phyloP scores from a whole-genome alignment of 2,329 filamentous ascomycete genomes.

The Elsinoe fawcettii region DNA sequence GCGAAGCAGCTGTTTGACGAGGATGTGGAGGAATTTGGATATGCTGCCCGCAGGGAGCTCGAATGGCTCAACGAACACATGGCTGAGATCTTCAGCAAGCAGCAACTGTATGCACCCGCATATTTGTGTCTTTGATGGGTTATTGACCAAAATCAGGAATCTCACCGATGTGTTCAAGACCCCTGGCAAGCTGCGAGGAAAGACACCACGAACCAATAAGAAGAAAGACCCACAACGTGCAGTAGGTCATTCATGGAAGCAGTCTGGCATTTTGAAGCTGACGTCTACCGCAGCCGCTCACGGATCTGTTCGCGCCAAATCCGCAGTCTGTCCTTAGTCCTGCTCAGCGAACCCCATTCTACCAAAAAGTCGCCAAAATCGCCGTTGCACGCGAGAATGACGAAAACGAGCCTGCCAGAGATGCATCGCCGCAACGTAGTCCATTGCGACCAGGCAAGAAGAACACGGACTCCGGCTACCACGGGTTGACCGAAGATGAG shows the following conservation, averaged over 20 bases:
- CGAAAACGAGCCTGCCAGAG: constrained; percentile 20
- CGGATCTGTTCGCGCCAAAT: constrained; percentile 42
- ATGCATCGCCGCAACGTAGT: constrained; percentile 27
- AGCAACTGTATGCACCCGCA: constrained; percentile 61
- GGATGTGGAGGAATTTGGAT: constrained; percentile 88
- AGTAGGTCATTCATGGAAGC: constrained; percentile 51
- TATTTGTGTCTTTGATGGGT: neutral
- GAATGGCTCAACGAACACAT: constrained; percentile 99
- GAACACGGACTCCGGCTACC: constrained; percentile 60
- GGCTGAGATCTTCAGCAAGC: constrained; percentile 81
- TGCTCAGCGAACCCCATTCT: constrained; percentile 41
- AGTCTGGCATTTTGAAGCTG: constrained; percentile 46
- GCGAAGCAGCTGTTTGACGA: constrained; percentile 66
- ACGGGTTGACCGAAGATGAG: constrained; percentile 55
- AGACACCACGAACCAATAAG: constrained; percentile 65
- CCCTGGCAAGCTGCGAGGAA: constrained; percentile 72
- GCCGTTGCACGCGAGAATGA: constrained; percentile 49
- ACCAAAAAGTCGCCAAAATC: constrained; percentile 51
- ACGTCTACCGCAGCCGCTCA: constrained; percentile 37
- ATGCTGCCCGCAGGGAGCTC: constrained; percentile 84
- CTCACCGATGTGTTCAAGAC: constrained; percentile 95
- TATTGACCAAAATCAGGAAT: constrained; percentile 50
- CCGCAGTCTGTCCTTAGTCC: constrained; percentile 25
- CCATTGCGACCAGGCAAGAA: constrained; percentile 29
- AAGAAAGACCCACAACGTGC: constrained; percentile 54